phyloP scores from a whole-genome alignment of 2,329 filamentous ascomycete species.

The Claviceps pusilla region DNA sequence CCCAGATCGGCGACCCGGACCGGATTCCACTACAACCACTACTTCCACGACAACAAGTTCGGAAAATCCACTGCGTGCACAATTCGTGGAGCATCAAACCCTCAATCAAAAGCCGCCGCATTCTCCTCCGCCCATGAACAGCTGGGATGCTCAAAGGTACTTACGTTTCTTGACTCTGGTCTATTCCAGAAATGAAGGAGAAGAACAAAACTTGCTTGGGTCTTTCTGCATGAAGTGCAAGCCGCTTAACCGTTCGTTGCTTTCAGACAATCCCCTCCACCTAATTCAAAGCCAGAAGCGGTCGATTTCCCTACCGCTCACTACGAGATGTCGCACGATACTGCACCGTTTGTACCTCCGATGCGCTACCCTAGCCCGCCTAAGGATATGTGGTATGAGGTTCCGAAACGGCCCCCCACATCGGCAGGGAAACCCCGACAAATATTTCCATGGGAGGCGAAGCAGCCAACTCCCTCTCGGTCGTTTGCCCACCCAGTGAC shows the following conservation, averaged over 20 bases:
- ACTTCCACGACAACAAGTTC: neutral
- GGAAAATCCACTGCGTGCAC: neutral
- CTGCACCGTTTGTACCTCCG: slow-evolving; percentile 62
- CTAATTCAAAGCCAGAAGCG: slow-evolving; percentile 67
- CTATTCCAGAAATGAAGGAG: neutral
- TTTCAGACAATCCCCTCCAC: slow-evolving; percentile 44
- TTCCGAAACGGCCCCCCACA: slow-evolving; percentile 50
- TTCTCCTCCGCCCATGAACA: slow-evolving; percentile 13
- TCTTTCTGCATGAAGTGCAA: neutral
- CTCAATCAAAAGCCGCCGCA: neutral
- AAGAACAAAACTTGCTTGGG: neutral
- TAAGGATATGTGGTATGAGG: slow-evolving; percentile 74
- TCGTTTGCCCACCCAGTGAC: slow-evolving; percentile 32
- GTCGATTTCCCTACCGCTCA: slow-evolving; percentile 62
- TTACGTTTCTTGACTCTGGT: slow-evolving; percentile 6
- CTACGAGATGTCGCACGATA: slow-evolving; percentile 73
- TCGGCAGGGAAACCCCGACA: slow-evolving; percentile 42
- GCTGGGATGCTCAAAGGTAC: slow-evolving; percentile 42
- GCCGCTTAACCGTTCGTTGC: slow-evolving; percentile 6
- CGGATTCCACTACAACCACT: no score
- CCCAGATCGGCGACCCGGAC: neutral
- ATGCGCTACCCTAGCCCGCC: slow-evolving; percentile 67
- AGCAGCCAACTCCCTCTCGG: slow-evolving; percentile 47
- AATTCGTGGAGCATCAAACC: neutral
- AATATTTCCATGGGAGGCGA: slow-evolving; percentile 83